Base-by-base conservation (phyloP, 495 filamentous ascomycete genomes). In the Xylaria longipes region DNA sequence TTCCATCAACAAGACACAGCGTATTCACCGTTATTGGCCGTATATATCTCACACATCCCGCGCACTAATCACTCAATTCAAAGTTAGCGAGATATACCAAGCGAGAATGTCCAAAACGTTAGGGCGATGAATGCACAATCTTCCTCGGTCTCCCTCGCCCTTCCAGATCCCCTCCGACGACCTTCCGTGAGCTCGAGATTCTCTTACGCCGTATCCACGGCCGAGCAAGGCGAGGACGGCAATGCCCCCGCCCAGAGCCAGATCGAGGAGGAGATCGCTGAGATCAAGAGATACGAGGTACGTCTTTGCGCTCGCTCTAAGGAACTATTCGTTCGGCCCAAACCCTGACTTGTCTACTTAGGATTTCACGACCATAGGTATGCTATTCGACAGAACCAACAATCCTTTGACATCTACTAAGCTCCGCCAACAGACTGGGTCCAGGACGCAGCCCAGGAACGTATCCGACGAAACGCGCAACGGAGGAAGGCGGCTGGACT, bases 201-300 rank as follows among this genome's bases (percentile, higher is more conserved):
- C 65, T 97, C 95, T 33, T 84, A 82, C 61, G 89, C 90, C 46
- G 86, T 92, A 69, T 93, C 91, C 74, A 88, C 76, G 68, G 87
- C 83, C 76, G 92, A 89, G 75, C 86, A 84, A 61, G 88, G 87
- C 66, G 86, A 91, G 83, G 84, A 67, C 22, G 75, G 79, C 20
- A 54, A 74, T 68, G 81, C 84, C 70, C 79, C 80, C 60, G 82
- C 84, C 75, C 77, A 89, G 68, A 84, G 89, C 69, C 89, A 92
- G 65, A 92, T 97, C 74, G 90, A 93, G 57, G 95, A 99, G 79
- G 96, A 99, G 83, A 97, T 99, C 75, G 95, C 91, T 56, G 92
- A 97, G 84, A 98, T 99, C 78, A 97, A 97, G 82, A 89, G 97
- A 82, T 99, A 99, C 84, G 96, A 98, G 83, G 91, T 91, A 79